Evolutionary conservation across 495 filamentous ascomycete genomes (phyloP).

Genomic region (Aspergillus homomorphus): DNA sequence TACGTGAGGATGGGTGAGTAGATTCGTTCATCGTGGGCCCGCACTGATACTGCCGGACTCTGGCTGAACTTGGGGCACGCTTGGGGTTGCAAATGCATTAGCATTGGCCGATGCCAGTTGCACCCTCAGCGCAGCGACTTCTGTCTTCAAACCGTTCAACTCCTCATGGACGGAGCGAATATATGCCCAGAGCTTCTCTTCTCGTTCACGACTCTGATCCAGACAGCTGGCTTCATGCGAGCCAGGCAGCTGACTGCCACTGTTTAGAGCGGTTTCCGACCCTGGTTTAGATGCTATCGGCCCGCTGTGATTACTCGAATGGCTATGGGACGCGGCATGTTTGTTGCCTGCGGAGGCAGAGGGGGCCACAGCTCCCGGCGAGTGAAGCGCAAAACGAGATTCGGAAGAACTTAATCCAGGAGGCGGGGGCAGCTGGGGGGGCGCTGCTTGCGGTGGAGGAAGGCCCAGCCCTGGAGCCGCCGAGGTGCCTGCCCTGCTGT

Average conservation of each 20-base stretch:
- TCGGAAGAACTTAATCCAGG: slow-evolving; percentile 49
- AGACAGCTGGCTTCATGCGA: slow-evolving; percentile 25
- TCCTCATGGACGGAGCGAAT: slow-evolving; percentile 46
- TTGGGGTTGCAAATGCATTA: slow-evolving; percentile 24
- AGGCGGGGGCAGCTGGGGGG: slow-evolving; percentile 52
- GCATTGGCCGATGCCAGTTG: slow-evolving; percentile 37
- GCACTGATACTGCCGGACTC: slow-evolving; percentile 25
- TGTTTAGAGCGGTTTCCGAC: slow-evolving; percentile 25
- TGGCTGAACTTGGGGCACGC: slow-evolving; percentile 22
- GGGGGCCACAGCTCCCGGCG: slow-evolving; percentile 20
- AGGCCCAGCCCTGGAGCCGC: slow-evolving; percentile 31
- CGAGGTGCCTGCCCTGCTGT: slow-evolving; percentile 45
- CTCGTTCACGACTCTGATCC: slow-evolving; percentile 32
- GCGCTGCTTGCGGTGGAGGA: slow-evolving; percentile 38
- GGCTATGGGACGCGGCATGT: slow-evolving; percentile 36
- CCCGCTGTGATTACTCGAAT: slow-evolving; percentile 42
- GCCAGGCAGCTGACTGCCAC: slow-evolving; percentile 20
- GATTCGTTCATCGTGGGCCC: slow-evolving; percentile 14
- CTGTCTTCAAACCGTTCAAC: slow-evolving; percentile 34
- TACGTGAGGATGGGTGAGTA: background rate
- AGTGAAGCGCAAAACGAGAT: slow-evolving; percentile 42
- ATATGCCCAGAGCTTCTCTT: slow-evolving; percentile 46
- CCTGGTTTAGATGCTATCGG: slow-evolving; percentile 25
- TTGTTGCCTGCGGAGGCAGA: slow-evolving; percentile 21
- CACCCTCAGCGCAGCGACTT: slow-evolving; percentile 38